Percentiles rank a stretch among this genome's conserved stretches.
These are phyloP conservation scores for Truncatella angustata DNA, from an alignment of 2,329 filamentous ascomycete genomes.

Conservation along the genomic window DNA sequence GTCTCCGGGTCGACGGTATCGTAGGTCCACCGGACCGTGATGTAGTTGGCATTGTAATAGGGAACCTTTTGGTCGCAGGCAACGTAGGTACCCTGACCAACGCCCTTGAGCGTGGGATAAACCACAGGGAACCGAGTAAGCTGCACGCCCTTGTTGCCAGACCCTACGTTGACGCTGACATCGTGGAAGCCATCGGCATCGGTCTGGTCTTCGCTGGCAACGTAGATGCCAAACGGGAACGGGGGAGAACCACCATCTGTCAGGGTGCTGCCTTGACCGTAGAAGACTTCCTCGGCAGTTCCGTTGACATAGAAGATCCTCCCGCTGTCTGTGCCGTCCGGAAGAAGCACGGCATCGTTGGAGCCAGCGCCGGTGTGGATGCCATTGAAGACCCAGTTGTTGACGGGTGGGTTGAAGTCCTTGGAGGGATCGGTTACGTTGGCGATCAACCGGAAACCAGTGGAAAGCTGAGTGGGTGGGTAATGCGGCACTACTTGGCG, in stretches of 20 bases:
- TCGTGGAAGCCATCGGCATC: constrained; percentile 23
- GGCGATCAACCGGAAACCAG: constrained; percentile 40
- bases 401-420: constrained; percentile 40
- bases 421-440: constrained; percentile 40
- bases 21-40: constrained; percentile 38
- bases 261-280: constrained; percentile 32
- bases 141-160: constrained; percentile 33
- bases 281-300: constrained; percentile 34
- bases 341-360: constrained; percentile 34
- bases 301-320: constrained; percentile 50
- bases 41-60: constrained; percentile 39
- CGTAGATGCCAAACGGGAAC: constrained; percentile 35
- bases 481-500: constrained; percentile 14
- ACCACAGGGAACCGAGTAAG: constrained; percentile 33
- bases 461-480: constrained; percentile 19
- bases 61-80: constrained; percentile 41
- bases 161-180: constrained; percentile 34
- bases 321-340: constrained; percentile 14
- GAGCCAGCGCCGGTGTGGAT: constrained; percentile 43
- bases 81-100: constrained; percentile 32
- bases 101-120: constrained; percentile 28
- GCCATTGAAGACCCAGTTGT: constrained; percentile 37
- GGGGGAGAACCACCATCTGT: constrained; percentile 39
- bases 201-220: constrained; percentile 20
- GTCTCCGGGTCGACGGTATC: constrained; percentile 13